These are phyloP conservation scores for Aspergillus leporis DNA, from an alignment of 495 filamentous ascomycete genomes.

Conservation along the genomic window DNA sequence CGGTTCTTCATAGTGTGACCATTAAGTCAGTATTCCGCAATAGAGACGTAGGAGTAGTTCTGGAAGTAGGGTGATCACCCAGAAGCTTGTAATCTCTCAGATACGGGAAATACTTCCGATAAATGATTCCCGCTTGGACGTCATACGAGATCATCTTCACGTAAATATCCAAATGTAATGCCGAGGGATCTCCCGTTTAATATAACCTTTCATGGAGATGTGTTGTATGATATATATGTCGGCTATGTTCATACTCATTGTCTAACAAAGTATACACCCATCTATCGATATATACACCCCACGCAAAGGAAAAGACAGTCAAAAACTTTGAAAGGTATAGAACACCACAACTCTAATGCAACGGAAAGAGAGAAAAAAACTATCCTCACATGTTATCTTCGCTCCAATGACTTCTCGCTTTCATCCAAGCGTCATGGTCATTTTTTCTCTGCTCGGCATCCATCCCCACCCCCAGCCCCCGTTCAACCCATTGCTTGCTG, in stretches of 20 bases:
- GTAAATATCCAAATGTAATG: no score
- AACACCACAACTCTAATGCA: background rate
- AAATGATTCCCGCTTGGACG: no score
- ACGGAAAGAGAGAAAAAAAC: background rate
- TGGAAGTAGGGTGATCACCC: no score
- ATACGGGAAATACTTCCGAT: no score
- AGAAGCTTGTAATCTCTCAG: no score
- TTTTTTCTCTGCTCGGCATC: slow-evolving; percentile 56
- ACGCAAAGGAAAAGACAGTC: background rate
- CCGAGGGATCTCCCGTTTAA: no score
- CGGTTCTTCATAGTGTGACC: no score
- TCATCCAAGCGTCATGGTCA: slow-evolving; percentile 65
- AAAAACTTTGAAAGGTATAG: slow-evolving; percentile 3
- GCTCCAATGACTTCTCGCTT: slow-evolving; percentile 64
- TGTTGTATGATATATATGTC: no score
- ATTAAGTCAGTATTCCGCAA: no score
- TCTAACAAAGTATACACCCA: slow-evolving; percentile 1
- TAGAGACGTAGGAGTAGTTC: no score
- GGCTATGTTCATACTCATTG: background rate
- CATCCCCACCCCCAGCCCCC: slow-evolving; percentile 75
- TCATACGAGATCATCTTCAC: no score
- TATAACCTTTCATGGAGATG: no score
- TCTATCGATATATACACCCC: slow-evolving; percentile 3
- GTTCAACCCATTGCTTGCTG: slow-evolving; percentile 90
- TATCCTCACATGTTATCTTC: slow-evolving; percentile 68